These are phyloP conservation scores for Penicillium sp. DNA, from an alignment of 2,329 filamentous ascomycete species.

Conservation along the genomic window DNA sequence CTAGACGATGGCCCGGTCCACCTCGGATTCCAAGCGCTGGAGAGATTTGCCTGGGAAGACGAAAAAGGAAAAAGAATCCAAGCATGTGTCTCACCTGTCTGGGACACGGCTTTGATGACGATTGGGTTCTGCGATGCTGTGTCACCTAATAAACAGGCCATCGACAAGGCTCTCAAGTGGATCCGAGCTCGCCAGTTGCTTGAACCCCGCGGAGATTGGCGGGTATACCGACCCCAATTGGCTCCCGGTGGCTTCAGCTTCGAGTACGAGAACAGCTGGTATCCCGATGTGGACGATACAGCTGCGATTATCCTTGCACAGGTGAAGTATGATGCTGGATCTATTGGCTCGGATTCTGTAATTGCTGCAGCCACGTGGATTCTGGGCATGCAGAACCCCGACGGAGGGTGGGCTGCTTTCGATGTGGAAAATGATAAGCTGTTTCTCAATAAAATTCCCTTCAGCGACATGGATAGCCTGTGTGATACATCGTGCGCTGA, in stretches of 20 bases:
- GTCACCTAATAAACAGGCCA: background rate
- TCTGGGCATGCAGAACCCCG: conserved; percentile 38
- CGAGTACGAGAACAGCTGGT: conserved; percentile 32
- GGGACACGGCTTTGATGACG: conserved; percentile 39
- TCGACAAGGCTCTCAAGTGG: conserved; percentile 11
- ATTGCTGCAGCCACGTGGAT: conserved; percentile 27
- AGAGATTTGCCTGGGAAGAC: conserved; percentile 27
- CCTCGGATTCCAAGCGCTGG: conserved; percentile 26
- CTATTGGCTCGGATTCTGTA: conserved; percentile 3
- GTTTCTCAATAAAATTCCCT: conserved; percentile 38
- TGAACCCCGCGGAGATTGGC: conserved; percentile 29
- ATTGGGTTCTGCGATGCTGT: conserved; percentile 27
- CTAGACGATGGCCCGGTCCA: conserved; percentile 21
- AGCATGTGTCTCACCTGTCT: conserved; percentile 29
- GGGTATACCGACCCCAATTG: conserved; percentile 22
- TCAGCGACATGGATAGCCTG: conserved; percentile 37
- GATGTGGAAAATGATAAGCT: conserved; percentile 34
- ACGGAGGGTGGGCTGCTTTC: conserved; percentile 40
- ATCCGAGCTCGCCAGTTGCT: conserved; percentile 24
- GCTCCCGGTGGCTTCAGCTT: conserved; percentile 31
- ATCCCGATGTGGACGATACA: conserved; percentile 38
- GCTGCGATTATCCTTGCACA: conserved; percentile 30
- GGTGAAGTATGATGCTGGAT: conserved; percentile 21
- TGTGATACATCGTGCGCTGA: conserved; percentile 36
- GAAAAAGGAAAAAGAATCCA: conserved; percentile 30